Percentiles rank a stretch among this genome's conserved stretches.
phyloP scores from a whole-genome alignment of 2,329 filamentous ascomycete species.

The Cytospora piceicola region DNA sequence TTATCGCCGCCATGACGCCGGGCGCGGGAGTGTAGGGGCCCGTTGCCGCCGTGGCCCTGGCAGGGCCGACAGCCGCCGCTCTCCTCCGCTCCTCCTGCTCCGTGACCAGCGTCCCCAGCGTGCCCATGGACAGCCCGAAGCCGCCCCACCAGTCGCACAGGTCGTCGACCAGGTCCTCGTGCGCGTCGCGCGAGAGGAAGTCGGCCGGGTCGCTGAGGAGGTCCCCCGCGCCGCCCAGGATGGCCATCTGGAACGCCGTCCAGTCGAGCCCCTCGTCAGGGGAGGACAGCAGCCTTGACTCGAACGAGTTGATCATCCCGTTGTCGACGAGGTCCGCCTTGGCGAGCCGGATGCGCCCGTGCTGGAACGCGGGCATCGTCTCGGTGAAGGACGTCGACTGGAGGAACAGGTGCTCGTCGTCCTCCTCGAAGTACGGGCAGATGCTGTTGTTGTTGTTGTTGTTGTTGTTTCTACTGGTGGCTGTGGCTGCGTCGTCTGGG shows the following conservation, averaged over 20 bases:
- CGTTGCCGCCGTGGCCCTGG: constrained; percentile 6
- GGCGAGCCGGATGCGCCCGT: constrained; percentile 59
- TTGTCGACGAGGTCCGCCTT: constrained; percentile 45
- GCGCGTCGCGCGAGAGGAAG: constrained; percentile 40
- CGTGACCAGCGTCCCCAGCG: constrained; percentile 41
- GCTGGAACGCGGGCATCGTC: constrained; percentile 53
- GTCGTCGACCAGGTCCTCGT: constrained; percentile 44
- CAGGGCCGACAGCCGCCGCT: not conserved
- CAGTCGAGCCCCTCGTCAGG: constrained; percentile 61
- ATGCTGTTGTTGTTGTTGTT: constrained; percentile 14
- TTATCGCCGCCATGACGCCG: constrained; percentile 6
- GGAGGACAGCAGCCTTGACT: constrained; percentile 40
- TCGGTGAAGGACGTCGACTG: constrained; percentile 54
- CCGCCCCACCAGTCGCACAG: constrained; percentile 56
- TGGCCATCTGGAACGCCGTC: constrained; percentile 69
- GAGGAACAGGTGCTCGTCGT: constrained; percentile 52
- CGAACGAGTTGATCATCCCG: constrained; percentile 32
- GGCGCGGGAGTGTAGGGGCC: not conserved
- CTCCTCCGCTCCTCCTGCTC: constrained; percentile 20
- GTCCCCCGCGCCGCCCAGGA: constrained; percentile 60
- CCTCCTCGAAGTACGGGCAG: constrained; percentile 25
- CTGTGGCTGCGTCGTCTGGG: not conserved
- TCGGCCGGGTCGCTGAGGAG: constrained; percentile 50
- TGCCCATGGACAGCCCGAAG: constrained; percentile 51
- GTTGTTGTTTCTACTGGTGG: constrained; percentile 33